Evolutionary conservation across 768 basidiomycete genomes (phyloP).

Genomic region (Plicaturopsis crispa): DNA sequence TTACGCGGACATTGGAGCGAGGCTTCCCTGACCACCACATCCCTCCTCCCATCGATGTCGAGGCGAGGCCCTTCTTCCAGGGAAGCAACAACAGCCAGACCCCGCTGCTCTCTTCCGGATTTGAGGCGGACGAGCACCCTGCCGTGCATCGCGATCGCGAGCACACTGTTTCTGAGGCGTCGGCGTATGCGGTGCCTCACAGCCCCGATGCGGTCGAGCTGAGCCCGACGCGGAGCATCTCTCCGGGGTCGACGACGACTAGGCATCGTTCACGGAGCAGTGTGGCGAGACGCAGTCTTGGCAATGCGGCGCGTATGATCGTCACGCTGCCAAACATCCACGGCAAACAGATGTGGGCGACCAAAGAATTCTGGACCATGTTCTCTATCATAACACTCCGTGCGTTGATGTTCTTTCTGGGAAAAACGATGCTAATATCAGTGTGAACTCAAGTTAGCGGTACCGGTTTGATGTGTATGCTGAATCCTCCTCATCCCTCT

Average conservation of each 20-base stretch:
- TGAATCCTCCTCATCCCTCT: no score
- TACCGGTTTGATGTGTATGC: conserved; percentile 71
- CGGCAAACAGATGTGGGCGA: conserved; percentile 34
- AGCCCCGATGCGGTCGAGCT: conserved; percentile 14
- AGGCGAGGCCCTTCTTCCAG: conserved; percentile 14
- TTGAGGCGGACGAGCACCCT: conserved; percentile 6
- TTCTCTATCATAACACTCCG: conserved; percentile 47
- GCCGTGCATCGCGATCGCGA: conserved; percentile 11
- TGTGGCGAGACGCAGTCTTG: conserved; percentile 4
- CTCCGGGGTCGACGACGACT: conserved; percentile 1
- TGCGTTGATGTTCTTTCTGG: conserved; percentile 34
- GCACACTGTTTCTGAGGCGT: conserved; percentile 13
- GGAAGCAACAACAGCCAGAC: conserved; percentile 18
- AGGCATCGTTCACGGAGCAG: conserved; percentile 3
- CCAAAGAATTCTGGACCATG: conserved; percentile 48
- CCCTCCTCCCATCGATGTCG: conserved; percentile 11
- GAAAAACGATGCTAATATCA: background rate
- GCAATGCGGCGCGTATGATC: conserved; percentile 9
- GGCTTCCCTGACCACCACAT: conserved; percentile 13
- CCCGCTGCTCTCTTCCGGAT: no score
- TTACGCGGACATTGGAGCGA: conserved; percentile 11
- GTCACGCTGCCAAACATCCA: conserved; percentile 29
- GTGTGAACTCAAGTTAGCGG: conserved; percentile 45
- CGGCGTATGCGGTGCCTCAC: conserved; percentile 12
- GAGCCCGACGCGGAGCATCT: conserved; percentile 12